phyloP scores from a whole-genome alignment of 1,139 yeast genomes.

The Taphrina pruni region DNA sequence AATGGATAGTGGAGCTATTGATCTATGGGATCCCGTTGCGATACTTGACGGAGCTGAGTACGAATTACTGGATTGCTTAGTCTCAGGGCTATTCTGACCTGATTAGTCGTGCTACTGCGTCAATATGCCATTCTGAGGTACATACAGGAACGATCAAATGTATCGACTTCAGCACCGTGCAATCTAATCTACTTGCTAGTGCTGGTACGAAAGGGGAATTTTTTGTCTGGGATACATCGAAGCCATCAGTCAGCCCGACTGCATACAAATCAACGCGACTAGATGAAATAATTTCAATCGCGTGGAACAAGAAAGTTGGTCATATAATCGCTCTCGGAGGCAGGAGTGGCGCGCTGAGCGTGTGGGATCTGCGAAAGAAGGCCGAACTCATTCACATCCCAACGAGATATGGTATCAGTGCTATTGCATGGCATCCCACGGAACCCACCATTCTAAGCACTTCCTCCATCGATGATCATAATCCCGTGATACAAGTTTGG shows the following conservation, averaged over 20 bases:
- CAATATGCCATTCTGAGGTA: slow-evolving; percentile 46
- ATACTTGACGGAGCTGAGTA: slow-evolving; percentile 42
- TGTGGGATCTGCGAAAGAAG: slow-evolving; percentile 90
- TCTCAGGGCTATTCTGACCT: background rate
- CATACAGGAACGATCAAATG: slow-evolving; percentile 77
- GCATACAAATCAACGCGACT: slow-evolving; percentile 69
- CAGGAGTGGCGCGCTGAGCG: slow-evolving; percentile 79
- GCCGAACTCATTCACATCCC: slow-evolving; percentile 86
- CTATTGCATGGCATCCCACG: slow-evolving; percentile 80
- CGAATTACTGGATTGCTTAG: slow-evolving; percentile 52
- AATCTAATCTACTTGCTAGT: slow-evolving; percentile 74
- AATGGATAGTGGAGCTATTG: slow-evolving; percentile 78
- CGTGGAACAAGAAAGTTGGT: slow-evolving; percentile 86
- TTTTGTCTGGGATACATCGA: slow-evolving; percentile 78
- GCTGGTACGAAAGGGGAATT: slow-evolving; percentile 85
- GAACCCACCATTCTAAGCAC: slow-evolving; percentile 78
- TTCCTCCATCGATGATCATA: slow-evolving; percentile 80
- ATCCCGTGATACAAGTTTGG: slow-evolving; percentile 87
- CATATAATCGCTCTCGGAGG: slow-evolving; percentile 94
- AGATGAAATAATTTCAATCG: slow-evolving; percentile 79
- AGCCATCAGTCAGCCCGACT: slow-evolving; percentile 64
- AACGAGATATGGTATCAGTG: slow-evolving; percentile 51
- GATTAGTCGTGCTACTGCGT: background rate
- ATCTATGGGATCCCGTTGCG: slow-evolving; percentile 70
- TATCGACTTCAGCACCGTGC: slow-evolving; percentile 77